Base-by-base conservation (phyloP, 73 alveolate genomes). In the Stentor coeruleus region DNA sequence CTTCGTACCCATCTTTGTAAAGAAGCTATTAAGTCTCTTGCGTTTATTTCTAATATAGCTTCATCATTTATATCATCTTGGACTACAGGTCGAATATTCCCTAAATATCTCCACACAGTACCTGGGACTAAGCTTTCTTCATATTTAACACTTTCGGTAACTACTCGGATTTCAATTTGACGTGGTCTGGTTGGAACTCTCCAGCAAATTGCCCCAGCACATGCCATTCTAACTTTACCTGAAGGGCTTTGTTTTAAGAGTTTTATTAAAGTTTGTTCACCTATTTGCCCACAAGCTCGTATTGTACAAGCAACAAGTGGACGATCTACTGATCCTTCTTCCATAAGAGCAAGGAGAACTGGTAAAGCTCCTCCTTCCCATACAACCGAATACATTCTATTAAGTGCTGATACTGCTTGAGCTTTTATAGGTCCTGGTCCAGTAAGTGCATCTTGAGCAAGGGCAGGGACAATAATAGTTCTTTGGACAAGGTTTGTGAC, bases 11-110 rank as follows among this genome's bases (percentile, higher is more conserved):
- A 86, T 82, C 99, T 93, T 85, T 89, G 90, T 38, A 95, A 81
- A 4, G 98, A 92, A 36, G 99, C 99, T 60, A 95, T 58, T 59
- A 95, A 95, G 85, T 95, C 99, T 85, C 99, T 95, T 59, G 95
- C 87, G 72, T 91, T 92, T 0, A 95, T 82, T 84, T 91, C 97
- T 30, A 95, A 74, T 72, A 82, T 95, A 41, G 85, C 86, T 76
- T 84, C 79, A 33, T 93, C 97, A 28, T 81, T 81, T 82, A 85
- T 55, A 55, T 81, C 89, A 82, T 91, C 92, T 35, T 83, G 86
- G 0, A 89, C 81, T 2, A 95, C 91, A 0, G 99, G 95, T 40
- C 92, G 42, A 30, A 91, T 74, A 37, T 88, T 89, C 3, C 99
- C 99, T 59, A 85, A 72, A 82, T 94, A 94, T 66, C 85, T 89